phyloP scores from a whole-genome alignment of 805 yeast species.

The Metschnikowia arizonensis region DNA sequence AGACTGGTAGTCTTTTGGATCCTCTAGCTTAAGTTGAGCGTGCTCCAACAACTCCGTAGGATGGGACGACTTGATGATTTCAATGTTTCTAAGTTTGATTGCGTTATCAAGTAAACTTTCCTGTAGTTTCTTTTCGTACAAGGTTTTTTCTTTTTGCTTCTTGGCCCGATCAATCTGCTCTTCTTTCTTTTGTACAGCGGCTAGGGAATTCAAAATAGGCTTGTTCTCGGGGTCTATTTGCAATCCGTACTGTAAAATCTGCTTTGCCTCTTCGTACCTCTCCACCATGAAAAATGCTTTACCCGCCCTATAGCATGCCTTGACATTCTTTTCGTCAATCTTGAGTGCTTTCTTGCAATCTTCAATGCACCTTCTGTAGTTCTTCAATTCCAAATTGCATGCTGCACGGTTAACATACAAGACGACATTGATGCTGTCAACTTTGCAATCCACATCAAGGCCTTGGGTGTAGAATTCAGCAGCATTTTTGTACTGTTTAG shows the following conservation, averaged over 20 bases:
- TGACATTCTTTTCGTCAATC: slow-evolving; percentile 64
- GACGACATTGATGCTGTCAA: slow-evolving; percentile 51
- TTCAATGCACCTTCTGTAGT: slow-evolving; percentile 79
- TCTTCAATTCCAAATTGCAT: slow-evolving; percentile 79
- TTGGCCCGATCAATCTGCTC: slow-evolving; percentile 22
- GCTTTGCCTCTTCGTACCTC: slow-evolving; percentile 66
- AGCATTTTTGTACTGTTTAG: slow-evolving; percentile 71
- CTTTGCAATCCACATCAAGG: slow-evolving; percentile 63
- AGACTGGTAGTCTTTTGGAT: slow-evolving; percentile 64
- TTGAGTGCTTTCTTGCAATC: slow-evolving; percentile 74
- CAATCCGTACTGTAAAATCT: slow-evolving; percentile 62
- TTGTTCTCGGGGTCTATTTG: slow-evolving; percentile 55
- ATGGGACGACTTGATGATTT: slow-evolving; percentile 44
- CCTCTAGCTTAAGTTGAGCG: slow-evolving; percentile 55
- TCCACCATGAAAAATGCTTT: slow-evolving; percentile 71
- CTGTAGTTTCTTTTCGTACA: slow-evolving; percentile 39
- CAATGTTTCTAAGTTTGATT: slow-evolving; percentile 53
- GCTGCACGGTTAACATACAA: slow-evolving; percentile 84
- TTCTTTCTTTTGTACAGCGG: slow-evolving; percentile 38
- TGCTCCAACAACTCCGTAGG: slow-evolving; percentile 56
- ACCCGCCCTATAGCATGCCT: slow-evolving; percentile 83
- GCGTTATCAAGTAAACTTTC: slow-evolving; percentile 53
- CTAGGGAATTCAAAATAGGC: slow-evolving; percentile 47
- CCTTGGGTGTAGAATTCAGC: slow-evolving; percentile 77
- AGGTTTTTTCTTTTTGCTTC: slow-evolving; percentile 35